Percentiles rank a stretch among this genome's conserved stretches.
Evolutionary conservation across 768 basidiomycete species (phyloP).

Genomic region (Kwoniella bestiolae): DNA sequence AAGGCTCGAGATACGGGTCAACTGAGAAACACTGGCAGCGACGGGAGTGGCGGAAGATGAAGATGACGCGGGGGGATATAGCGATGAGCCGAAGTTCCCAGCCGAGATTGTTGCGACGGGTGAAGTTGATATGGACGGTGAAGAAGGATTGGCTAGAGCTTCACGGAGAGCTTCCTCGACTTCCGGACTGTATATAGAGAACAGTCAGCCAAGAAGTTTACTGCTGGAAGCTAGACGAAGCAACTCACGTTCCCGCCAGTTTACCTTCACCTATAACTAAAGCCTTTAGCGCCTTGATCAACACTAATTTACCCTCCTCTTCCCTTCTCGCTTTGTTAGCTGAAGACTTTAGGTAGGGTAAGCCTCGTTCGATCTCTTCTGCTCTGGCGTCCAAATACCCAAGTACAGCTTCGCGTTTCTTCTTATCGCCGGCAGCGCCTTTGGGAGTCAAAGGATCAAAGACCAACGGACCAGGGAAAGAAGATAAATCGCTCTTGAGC

Average conservation of each 20-base stretch:
- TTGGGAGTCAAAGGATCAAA: constrained; percentile 73
- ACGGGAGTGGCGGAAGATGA: constrained; percentile 23
- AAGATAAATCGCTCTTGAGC: constrained; percentile 58
- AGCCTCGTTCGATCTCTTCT: constrained; percentile 75
- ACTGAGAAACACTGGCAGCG: constrained; percentile 21
- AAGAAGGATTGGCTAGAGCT: constrained; percentile 60
- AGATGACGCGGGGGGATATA: constrained; percentile 17
- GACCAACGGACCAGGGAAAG: constrained; percentile 87
- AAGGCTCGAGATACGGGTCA: constrained; percentile 59
- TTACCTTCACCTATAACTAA: constrained; percentile 90
- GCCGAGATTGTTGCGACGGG: constrained; percentile 12
- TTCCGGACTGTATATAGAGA: constrained; percentile 61
- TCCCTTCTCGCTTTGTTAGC: constrained; percentile 61
- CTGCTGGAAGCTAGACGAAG: constrained; percentile 1
- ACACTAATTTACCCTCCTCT: constrained; percentile 74
- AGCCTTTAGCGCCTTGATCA: constrained; percentile 74
- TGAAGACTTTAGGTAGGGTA: constrained; percentile 69
- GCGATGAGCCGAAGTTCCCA: constrained; percentile 17
- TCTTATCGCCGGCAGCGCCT: constrained; percentile 65
- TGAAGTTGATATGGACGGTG: constrained; percentile 9
- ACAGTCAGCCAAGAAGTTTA: not conserved
- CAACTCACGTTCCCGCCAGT: constrained; percentile 78
- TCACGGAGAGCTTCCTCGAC: constrained; percentile 75
- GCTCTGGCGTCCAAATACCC: constrained; percentile 77
- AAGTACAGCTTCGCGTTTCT: constrained; percentile 77